These are phyloP conservation scores for Starmerella kuoi DNA, from an alignment of 805 yeast species.

Conservation along the genomic window DNA sequence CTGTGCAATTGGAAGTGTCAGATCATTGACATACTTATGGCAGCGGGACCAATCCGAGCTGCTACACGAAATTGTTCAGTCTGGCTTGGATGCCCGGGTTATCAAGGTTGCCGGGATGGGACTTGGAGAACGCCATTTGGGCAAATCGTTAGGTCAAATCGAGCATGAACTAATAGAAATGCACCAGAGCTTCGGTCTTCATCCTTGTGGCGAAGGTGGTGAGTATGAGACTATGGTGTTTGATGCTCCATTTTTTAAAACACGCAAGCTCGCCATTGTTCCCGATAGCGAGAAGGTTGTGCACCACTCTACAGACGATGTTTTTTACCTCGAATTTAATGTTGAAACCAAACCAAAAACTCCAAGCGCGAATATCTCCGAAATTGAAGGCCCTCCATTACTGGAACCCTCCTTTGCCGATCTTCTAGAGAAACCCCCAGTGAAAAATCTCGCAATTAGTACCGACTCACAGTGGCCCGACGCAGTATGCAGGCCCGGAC, in stretches of 20 bases:
- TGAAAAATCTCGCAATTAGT: not conserved
- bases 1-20: conserved; percentile 58
- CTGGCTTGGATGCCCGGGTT: conserved; percentile 62
- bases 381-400: conserved; percentile 20
- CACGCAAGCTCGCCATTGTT: conserved; percentile 35
- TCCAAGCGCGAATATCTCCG: conserved; percentile 26
- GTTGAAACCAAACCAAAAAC: conserved; percentile 32
- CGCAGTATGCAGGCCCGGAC: not conserved
- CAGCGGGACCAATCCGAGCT: conserved; percentile 70
- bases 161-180: conserved; percentile 43
- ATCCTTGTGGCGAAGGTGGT: conserved; percentile 98
- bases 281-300: conserved; percentile 31
- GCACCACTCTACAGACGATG: conserved; percentile 48
- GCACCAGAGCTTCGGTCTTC: conserved; percentile 62
- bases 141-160: conserved; percentile 50
- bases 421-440: conserved; percentile 9
- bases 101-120: conserved; percentile 94
- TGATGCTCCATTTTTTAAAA: conserved; percentile 72
- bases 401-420: conserved; percentile 29
- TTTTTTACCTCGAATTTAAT: conserved; percentile 47
- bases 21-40: conserved; percentile 74
- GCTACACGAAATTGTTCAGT: conserved; percentile 67
- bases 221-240: conserved; percentile 90
- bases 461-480: not conserved
- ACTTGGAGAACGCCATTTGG: conserved; percentile 51